Percentiles rank a stretch among this genome's conserved stretches.
Conservation (phyloP, 2,329 filamentous ascomycete genomes). For the Tricladium varicosporioides region DNA sequence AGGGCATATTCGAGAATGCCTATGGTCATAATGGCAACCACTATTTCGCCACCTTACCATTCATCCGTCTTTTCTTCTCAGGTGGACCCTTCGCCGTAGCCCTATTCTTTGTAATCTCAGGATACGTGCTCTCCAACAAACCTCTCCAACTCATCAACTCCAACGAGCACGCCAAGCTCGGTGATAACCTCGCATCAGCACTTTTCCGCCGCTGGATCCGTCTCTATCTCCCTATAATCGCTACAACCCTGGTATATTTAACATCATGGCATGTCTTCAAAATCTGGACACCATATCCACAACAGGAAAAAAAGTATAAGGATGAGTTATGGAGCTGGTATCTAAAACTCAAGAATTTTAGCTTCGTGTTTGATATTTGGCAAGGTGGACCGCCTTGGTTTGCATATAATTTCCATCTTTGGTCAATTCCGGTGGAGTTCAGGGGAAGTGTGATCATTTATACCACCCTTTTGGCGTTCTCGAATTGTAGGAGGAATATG, state of each 20-base stretch:
- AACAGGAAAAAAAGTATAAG: neutral
- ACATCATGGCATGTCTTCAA: conserved; percentile 9
- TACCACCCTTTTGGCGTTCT: conserved; percentile 41
- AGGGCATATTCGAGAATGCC: conserved; percentile 11
- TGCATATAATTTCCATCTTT: conserved; percentile 59
- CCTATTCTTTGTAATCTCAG: conserved; percentile 50
- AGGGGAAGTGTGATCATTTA: conserved; percentile 64
- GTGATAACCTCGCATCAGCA: conserved; percentile 43
- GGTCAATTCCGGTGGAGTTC: conserved; percentile 58
- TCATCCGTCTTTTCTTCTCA: conserved; percentile 55
- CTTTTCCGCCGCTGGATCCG: conserved; percentile 47
- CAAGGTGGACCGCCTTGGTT: conserved; percentile 49
- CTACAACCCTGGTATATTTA: conserved; percentile 38
- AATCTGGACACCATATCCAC: conserved; percentile 20
- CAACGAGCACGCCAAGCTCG: conserved; percentile 30
- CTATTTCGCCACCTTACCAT: conserved; percentile 48
- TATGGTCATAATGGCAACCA: conserved; percentile 22
- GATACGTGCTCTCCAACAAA: conserved; percentile 45
- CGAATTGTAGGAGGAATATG: conserved; percentile 38
- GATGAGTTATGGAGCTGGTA: conserved; percentile 26
- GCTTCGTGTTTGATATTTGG: conserved; percentile 55
- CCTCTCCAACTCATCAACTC: conserved; percentile 40
- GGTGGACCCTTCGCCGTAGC: conserved; percentile 58
- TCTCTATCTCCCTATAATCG: conserved; percentile 44
- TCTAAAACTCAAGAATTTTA: conserved; percentile 63